Evolutionary conservation across 2,329 filamentous ascomycete genomes (phyloP), one percentile per base, ranked within the genome.

Genomic region (Nakataea oryzae): DNA sequence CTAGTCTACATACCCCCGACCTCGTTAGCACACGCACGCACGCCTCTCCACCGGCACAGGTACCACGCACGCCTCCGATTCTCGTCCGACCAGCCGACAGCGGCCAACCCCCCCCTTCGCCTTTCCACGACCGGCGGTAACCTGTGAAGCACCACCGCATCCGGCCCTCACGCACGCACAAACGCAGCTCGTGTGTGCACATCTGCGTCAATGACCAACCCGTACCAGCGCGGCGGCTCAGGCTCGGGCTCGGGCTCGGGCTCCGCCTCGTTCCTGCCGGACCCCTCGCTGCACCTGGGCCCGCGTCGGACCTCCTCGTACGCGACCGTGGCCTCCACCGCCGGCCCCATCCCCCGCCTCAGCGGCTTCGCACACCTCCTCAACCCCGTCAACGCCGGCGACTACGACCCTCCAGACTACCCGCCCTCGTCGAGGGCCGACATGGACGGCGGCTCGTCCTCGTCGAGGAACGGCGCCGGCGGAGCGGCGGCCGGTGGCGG

Each of bases 351-450:
- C 73, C 62, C 70, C 72, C 55, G 71, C 73, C 56, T 70, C 70
- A 70, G 73, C 64, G 78, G 76, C 64, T 82, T 82, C 69, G 80
- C 82, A 3, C 81, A 86, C 67, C 76, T 60, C 59, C 87, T 71
- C 63, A 68, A 76, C 63, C 68, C 73, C n/a, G 61, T 69, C 17
- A 11, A 8, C 54, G 28, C 27, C 30, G 11, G n/a, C 26, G 54
- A n/a, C 54, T 58, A 62, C 57, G 32, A 56, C 28, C 28, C 14
- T 24, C 54, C 54, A 50, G 41, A 50, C 26, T 56, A 56, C 24
- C 54, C 54, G 24, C 54, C 57, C 2, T 34, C 29, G 26, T 34
- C 27, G 27, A 26, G 24, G 24, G 54, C 24, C 24, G 54, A 56
- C 24, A 26, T 56, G 54, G 54, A 56, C 24, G 54, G 41, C 41